These are phyloP conservation scores for Aspergillus panamensis DNA, from an alignment of 495 filamentous ascomycete species.

Conservation along the genomic window DNA sequence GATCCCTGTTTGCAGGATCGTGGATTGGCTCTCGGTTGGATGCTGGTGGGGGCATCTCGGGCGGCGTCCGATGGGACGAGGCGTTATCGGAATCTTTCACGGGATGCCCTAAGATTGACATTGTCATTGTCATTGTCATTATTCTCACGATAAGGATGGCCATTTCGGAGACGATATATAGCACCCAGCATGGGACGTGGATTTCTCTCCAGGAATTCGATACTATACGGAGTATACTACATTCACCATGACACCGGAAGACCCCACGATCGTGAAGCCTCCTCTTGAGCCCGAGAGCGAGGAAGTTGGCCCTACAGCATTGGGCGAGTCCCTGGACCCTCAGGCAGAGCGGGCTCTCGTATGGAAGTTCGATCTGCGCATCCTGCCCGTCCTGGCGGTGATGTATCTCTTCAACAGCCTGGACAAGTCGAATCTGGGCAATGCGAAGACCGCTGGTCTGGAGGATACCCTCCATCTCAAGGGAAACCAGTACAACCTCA, in stretches of 20 bases:
- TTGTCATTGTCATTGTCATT: neutral
- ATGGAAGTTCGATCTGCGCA: conserved; percentile 53
- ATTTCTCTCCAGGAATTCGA: neutral
- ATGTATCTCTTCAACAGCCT: conserved; percentile 59
- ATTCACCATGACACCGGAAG: neutral
- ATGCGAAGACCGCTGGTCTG: conserved; percentile 57
- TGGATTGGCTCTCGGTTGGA: neutral
- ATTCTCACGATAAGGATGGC: neutral
- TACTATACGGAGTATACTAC: too few relatives aligned
- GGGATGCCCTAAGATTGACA: neutral
- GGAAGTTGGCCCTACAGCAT: neutral
- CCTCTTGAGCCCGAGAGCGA: neutral
- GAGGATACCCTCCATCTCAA: conserved; percentile 46
- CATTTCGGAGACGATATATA: neutral
- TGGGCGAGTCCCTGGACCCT: conserved; percentile 6
- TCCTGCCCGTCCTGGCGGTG: conserved; percentile 53
- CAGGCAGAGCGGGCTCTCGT: conserved; percentile 49
- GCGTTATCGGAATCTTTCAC: neutral
- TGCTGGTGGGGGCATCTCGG: neutral
- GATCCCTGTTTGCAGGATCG: too few relatives aligned
- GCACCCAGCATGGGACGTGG: neutral
- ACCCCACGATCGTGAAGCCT: neutral
- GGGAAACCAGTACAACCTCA: conserved; percentile 62
- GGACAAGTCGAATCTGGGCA: conserved; percentile 58
- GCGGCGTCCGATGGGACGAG: neutral